These are phyloP conservation scores for Pseudoscleropodium purum DNA, from an alignment of 225 moss, liverwort and hornwort species.

Conservation along the genomic window DNA sequence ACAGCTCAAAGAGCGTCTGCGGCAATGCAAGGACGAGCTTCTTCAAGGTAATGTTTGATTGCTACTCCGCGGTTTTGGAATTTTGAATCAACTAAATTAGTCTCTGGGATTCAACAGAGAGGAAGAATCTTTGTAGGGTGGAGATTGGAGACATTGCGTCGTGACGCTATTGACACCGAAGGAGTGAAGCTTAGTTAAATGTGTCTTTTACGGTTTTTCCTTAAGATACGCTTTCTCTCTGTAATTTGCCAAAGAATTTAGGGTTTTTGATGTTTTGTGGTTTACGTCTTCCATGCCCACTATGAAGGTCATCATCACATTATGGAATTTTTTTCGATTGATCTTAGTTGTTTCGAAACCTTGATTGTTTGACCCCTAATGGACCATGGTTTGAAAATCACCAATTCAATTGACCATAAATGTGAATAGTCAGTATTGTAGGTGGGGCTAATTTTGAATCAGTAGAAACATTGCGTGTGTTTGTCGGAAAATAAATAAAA, in stretches of 20 bases:
- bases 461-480: neutral
- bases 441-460: neutral
- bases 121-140: neutral
- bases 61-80: neutral
- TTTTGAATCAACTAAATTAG: neutral
- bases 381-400: neutral
- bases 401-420: neutral
- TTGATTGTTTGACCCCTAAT: neutral
- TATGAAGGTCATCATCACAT: neutral
- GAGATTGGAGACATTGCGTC: neutral
- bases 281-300: neutral
- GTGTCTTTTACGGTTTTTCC: neutral
- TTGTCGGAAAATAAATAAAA: neutral
- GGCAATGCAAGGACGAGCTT: constrained; percentile 53
- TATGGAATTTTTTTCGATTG: neutral
- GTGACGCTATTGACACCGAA: neutral
- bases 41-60: constrained; percentile 39
- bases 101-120: neutral
- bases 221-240: neutral
- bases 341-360: neutral
- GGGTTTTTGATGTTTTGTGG: neutral
- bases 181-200: neutral
- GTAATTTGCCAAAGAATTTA: neutral
- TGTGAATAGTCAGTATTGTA: neutral
- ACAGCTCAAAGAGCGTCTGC: constrained; percentile 72